Evolutionary conservation across 1,284 basidiomycete species (phyloP).

Genomic region (Puccinia hordei): DNA sequence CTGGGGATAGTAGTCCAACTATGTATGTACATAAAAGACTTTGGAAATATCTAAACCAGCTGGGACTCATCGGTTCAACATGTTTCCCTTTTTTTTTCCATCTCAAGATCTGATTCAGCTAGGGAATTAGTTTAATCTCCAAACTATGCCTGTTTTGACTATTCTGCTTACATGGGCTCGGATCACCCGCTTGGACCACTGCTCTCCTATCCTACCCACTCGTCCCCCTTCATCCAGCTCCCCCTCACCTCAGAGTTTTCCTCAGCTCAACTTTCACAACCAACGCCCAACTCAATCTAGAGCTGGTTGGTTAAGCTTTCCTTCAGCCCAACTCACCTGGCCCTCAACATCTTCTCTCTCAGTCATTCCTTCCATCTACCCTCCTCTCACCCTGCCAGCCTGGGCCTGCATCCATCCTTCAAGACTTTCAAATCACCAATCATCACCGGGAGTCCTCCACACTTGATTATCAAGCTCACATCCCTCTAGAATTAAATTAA

Average conservation of each 20-base stretch:
- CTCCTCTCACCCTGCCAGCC: not conserved
- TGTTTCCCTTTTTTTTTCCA: no score
- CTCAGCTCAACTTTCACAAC: not conserved
- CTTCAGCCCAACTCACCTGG: not conserved
- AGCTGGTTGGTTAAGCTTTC: no score
- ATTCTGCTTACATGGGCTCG: not conserved
- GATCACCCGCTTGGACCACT: constrained; percentile 1
- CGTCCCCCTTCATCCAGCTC: constrained; percentile 2
- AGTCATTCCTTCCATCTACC: not conserved
- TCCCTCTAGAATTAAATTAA: no score
- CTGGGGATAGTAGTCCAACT: no score
- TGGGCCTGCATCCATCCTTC: not conserved
- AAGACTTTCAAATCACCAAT: not conserved
- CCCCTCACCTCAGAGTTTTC: not conserved
- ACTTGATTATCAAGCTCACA: no score
- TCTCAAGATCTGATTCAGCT: no score
- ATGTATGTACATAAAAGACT: no score
- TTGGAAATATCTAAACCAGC: not conserved
- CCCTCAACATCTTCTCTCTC: not conserved
- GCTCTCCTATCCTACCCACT: not conserved
- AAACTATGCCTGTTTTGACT: not conserved
- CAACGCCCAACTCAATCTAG: not conserved
- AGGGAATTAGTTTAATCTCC: no score
- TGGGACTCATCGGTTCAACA: not conserved
- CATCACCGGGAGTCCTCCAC: not conserved